phyloP scores from a whole-genome alignment of 2,329 filamentous ascomycete species.

The Colletotrichum sp. region DNA sequence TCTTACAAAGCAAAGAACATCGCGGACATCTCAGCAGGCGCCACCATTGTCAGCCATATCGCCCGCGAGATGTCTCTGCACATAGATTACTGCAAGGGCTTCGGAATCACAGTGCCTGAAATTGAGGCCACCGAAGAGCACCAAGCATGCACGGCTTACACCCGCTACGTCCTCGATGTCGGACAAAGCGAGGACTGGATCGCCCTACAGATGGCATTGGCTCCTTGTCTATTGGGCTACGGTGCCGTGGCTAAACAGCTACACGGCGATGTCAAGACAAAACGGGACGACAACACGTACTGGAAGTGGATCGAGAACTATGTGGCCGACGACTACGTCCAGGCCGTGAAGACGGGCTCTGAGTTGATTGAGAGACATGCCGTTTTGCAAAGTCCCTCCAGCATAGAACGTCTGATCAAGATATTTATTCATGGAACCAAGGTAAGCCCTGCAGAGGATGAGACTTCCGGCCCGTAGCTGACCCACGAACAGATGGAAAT shows the following conservation, averaged over 20 bases:
- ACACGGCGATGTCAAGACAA: constrained; percentile 64
- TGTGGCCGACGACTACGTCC: constrained; percentile 76
- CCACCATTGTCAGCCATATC: constrained; percentile 76
- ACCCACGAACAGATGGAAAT: constrained; percentile 51
- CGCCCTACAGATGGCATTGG: constrained; percentile 81
- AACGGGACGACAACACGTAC: constrained; percentile 73
- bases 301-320: constrained; percentile 95
- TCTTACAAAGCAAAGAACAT: constrained; percentile 83
- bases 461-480: neutral
- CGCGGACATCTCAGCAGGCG: constrained; percentile 72
- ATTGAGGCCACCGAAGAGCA: constrained; percentile 78
- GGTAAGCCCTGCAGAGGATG: constrained; percentile 48
- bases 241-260: constrained; percentile 78
- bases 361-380: constrained; percentile 79
- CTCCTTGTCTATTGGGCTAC: constrained; percentile 91
- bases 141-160: constrained; percentile 83
- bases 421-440: constrained; percentile 90
- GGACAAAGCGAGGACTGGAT: constrained; percentile 89
- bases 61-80: constrained; percentile 82
- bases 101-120: constrained; percentile 76
- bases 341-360: constrained; percentile 73
- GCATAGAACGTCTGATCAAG: constrained; percentile 81
- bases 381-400: constrained; percentile 71
- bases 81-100: constrained; percentile 79
- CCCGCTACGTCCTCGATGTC: constrained; percentile 84